Base-by-base conservation (phyloP, 1,284 basidiomycete species). In the Boletus hoseneyae region DNA sequence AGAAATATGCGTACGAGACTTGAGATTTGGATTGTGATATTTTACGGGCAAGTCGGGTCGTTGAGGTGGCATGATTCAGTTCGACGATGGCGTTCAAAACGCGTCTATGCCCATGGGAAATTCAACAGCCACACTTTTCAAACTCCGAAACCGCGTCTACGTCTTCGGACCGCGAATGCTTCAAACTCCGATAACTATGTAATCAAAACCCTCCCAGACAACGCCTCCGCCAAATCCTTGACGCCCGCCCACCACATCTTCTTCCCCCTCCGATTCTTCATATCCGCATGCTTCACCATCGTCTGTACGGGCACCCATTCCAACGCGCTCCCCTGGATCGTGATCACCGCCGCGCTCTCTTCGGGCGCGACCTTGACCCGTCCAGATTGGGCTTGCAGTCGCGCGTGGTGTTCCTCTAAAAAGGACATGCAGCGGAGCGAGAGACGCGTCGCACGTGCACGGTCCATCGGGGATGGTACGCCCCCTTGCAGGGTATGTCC, bases 401-500 rank as follows among this genome's bases (percentile, higher is more conserved):
- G 57, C 44, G 73, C 73, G 59, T 90, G 87, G 58, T 97, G 85
- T 50, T 80, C 68, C 70, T 98, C 96, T 57, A 99, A 78, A 80
- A 97, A 98, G 45, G 85, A 75, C 88, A 98, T 95, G 74, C 92
- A 96, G 60, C 90, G 88, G 54, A 97, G 76, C 8, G 95, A 87
- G 36, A 98, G 79, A 40, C 95, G 87, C 1, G 91, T 89, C 1
- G 93, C 96, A 16, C 93, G 87, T 0, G 90, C 85, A 51, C 96
- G 90, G 73, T 99, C 97, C 57, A 92, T 78, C 0, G 96, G 96
- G 0, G 94, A 96, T 3, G 96, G 96, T 4, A 92, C 86, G 6
- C 93, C 93, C 16, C 96, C 96, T 67, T 99, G 96, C 9, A 99
- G 75, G 2, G 94, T 97, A 73, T 99, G 97, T 10, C 97, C 96